These are phyloP conservation scores for Boletus insuetus DNA, from an alignment of 768 basidiomycete species.

Conservation along the genomic window DNA sequence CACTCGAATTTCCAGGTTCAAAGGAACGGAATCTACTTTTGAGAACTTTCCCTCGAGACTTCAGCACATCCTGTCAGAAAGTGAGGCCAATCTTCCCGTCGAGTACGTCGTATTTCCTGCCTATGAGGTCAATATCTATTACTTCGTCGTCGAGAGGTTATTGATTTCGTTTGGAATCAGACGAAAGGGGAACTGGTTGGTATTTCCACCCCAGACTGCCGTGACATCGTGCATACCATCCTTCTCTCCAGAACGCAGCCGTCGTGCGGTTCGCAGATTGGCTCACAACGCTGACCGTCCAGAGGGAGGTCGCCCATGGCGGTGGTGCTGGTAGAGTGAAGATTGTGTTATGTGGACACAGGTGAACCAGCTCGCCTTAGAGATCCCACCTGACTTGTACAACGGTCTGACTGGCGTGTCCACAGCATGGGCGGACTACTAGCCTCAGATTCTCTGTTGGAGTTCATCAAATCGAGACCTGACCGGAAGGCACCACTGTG, in stretches of 20 bases:
- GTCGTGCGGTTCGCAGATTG: constrained; percentile 88
- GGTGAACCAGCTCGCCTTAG: constrained; percentile 41
- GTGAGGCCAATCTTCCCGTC: constrained; percentile 50
- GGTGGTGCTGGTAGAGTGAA: constrained; percentile 71
- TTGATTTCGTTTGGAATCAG: constrained; percentile 37
- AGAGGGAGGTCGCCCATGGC: constrained; percentile 75
- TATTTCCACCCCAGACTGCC: constrained; percentile 8
- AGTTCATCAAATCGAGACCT: constrained; percentile 65
- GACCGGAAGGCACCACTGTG: constrained; percentile 69
- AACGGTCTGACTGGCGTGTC: background rate
- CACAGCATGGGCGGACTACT: constrained; percentile 90
- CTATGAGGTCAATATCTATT: constrained; percentile 62
- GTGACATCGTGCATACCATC: background rate
- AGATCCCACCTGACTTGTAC: background rate
- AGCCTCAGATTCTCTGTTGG: constrained; percentile 77
- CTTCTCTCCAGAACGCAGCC: constrained; percentile 59
- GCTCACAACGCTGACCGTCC: constrained; percentile 86
- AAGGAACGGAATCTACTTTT: constrained; percentile 70
- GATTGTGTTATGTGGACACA: constrained; percentile 88
- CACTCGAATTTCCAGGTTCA: constrained; percentile 38
- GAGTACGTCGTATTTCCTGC: constrained; percentile 85
- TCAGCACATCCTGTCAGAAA: constrained; percentile 70
- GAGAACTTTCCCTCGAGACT: constrained; percentile 75
- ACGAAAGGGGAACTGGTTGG: constrained; percentile 88
- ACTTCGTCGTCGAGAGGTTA: background rate